Evolutionary conservation across 208 protist species (phyloP), one percentile per base, ranked within the genome.

Genomic region (Acanthamoeba castellanii): DNA sequence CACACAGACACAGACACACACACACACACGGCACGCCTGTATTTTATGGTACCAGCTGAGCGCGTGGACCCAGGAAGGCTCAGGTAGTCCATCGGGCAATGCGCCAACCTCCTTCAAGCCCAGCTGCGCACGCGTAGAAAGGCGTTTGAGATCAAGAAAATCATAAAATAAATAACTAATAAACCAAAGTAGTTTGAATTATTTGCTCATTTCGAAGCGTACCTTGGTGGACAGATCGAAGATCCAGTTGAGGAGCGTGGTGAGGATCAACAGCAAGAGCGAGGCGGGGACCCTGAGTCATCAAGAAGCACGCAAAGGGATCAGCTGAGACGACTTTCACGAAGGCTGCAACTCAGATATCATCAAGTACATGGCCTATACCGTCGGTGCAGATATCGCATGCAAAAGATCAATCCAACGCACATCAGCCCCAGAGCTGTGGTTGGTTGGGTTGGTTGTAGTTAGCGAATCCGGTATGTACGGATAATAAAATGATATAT

Each of bases 41-140:
- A n/a, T n/a, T n/a, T n/a, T n/a, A n/a, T n/a, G n/a, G 16, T 27
- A 82, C 74, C 74, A 82, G 74, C 16, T n/a, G 22, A 82, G 18
- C 0, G 74, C 74, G 3, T 50, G 7, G 22, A 82, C 11, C 74
- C 74, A 92, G 32, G 47, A 50, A 2, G 85, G 85, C 0, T 20
- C 6, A 18, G 85, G 85, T 13, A 92, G 85, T 4, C 85, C 85
- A 0, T 92, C 20, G 5, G 85, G 85, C 37, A 92, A 32, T 4
- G 2, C 1, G n/a, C 85, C 85, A 13, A 92, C 85, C 25, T 74
- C 14, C 27, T 64, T 92, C 37, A 92, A 32, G 42, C 57, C 85
- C 85, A 92, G 37, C 85, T 92, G 84, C 72, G 9, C n/a, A 30
- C 70, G 30, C n/a, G n/a, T n/a, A n/a, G n/a, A n/a, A n/a, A n/a